Base-by-base conservation (phyloP, 352 stramenopile species). In the Phytophthora pluvialis region DNA sequence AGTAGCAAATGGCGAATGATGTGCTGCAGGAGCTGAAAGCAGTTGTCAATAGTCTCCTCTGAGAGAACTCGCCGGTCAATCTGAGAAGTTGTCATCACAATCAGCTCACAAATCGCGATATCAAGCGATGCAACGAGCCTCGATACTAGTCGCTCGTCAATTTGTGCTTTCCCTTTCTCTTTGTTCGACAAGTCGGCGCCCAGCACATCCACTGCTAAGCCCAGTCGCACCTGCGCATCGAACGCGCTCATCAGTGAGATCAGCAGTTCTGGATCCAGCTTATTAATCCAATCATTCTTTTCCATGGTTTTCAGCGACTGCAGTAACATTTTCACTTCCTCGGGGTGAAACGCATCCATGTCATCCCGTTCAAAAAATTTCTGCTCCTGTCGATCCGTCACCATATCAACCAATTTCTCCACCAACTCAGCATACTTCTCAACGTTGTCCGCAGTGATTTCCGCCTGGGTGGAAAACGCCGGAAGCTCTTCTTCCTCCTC, bases 41-140 rank as follows among this genome's bases (percentile, higher is more conserved):
- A 96, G 42, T 90, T 88, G 32, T 95, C 82, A 54, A 96, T 93
- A 11, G 26, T 80, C n/a, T 95, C 89, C 60, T 96, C 89, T 0
- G 87, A 93, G 0, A 96, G 66, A 50, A 90, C 54, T 32, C 86
- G 66, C 11, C 86, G 73, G 18, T 96, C 86, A 56, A 94, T 86
- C 8, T 84, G 69, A 4, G 68, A 69, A 10, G 86, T 84, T 8
- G 83, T 80, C 67, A 94, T 91, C 36, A 96, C 46, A 15, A 90
- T 72, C 2, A 96, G 70, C 60, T 90, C 78, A 35, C 81, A 93
- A 43, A 91, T 88, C 0, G 72, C 83, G 10, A 89, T 70, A 66
- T 95, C 86, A 31, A 96, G 60, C 4, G 78, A 83, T 15, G 58
- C 31, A 44, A 68, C 21, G 11, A 75, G 67, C 21, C 54, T 39